phyloP scores from a whole-genome alignment of 768 basidiomycete species.

The Pisolithus marmoratus region DNA sequence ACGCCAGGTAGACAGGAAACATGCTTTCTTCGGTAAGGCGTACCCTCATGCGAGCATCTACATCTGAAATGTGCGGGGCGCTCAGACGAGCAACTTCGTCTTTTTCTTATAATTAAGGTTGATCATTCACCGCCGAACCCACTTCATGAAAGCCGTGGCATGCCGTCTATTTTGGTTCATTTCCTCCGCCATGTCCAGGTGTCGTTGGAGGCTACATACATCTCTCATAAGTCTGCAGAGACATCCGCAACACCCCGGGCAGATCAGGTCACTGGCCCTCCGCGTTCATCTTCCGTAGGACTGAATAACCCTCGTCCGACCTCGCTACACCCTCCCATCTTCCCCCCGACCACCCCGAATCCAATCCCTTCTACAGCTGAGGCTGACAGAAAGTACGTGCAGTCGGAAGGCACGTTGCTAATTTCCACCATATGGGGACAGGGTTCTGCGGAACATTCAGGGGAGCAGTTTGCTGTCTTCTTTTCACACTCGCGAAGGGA shows the following conservation, averaged over 20 bases:
- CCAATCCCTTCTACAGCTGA: conserved; percentile 73
- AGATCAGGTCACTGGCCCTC: conserved; percentile 38
- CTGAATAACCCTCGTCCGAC: conserved; percentile 30
- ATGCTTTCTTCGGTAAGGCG: conserved; percentile 71
- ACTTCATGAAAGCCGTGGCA: conserved; percentile 13
- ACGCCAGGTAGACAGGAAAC: conserved; percentile 45
- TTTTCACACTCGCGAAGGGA: conserved; percentile 54
- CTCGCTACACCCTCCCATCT: conserved; percentile 55
- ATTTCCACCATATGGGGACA: conserved; percentile 75
- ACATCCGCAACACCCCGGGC: conserved; percentile 33
- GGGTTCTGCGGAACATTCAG: conserved; percentile 36
- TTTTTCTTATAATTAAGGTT: conserved; percentile 38
- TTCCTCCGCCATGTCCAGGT: conserved; percentile 70
- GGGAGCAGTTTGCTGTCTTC: conserved; percentile 58
- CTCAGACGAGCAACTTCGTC: conserved; percentile 51
- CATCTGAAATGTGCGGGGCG: conserved; percentile 11
- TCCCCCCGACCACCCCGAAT: conserved; percentile 79
- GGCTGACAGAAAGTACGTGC: conserved; percentile 70
- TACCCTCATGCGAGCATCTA: conserved; percentile 8
- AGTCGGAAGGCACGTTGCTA: conserved; percentile 71
- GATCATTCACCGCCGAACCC: conserved; percentile 30
- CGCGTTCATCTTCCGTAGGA: conserved; percentile 46
- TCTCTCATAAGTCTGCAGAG: conserved; percentile 42
- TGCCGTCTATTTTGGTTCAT: conserved; percentile 40
- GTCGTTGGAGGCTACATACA: conserved; percentile 78